These are phyloP conservation scores for Sequoiadendron giganteum DNA, from an alignment of 75 land plant species.

Conservation along the genomic window DNA sequence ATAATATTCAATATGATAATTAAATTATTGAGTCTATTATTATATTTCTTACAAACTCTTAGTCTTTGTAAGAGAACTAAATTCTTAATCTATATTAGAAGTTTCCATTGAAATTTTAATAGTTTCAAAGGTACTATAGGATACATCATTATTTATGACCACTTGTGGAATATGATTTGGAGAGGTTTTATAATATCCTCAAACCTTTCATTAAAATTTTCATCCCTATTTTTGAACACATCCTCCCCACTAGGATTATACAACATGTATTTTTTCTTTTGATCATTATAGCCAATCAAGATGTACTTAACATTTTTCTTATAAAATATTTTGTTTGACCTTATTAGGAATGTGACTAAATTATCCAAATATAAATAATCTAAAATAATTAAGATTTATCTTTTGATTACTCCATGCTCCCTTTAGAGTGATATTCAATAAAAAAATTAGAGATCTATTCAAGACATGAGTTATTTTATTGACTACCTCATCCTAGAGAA, in stretches of 20 bases:
- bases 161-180: not conserved
- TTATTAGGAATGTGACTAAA: not conserved
- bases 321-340: not conserved
- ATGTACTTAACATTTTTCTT: no score
- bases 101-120: not conserved
- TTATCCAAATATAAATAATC: not conserved
- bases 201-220: no score
- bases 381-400: not conserved
- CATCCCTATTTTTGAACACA: not conserved
- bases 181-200: not conserved
- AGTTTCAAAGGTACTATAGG: not conserved
- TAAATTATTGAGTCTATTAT: not conserved
- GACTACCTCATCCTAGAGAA: constrained; percentile 1
- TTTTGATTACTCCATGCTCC: not conserved
- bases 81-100: no score
- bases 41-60: not conserved
- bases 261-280: not conserved
- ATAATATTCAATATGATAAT: no score
- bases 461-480: not conserved
- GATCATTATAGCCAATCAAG: not conserved
- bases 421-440: not conserved
- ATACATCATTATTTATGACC: not conserved
- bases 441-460: not conserved
- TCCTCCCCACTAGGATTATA: no score
- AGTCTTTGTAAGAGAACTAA: no score